Conservation (phyloP, 345 rosid species). For the Melastoma malabathricum region DNA sequence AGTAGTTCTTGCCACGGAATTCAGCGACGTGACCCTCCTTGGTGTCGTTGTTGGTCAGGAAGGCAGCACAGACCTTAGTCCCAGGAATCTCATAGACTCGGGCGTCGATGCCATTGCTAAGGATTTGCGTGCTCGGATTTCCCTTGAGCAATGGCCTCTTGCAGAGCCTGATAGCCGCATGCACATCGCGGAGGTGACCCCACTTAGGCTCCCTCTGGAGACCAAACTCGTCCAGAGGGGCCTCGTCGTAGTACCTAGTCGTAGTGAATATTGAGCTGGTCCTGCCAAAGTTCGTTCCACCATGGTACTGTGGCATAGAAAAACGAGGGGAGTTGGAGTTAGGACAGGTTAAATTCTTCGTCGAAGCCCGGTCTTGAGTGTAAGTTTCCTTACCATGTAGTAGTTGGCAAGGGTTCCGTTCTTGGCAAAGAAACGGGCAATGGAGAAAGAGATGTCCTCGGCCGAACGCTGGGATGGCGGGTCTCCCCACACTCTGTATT, state of each 20-base stretch:
- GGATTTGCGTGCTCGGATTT: constrained; percentile 11
- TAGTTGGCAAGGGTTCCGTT: constrained; percentile 75
- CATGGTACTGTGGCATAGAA: constrained; percentile 51
- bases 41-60: constrained; percentile 28
- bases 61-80: constrained; percentile 55
- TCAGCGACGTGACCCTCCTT: constrained; percentile 3
- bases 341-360: neutral
- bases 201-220: constrained; percentile 62
- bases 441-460: constrained; percentile 68
- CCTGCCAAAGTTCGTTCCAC: constrained; percentile 88
- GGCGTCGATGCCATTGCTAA: constrained; percentile 34
- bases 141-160: constrained; percentile 73
- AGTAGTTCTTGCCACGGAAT: constrained; percentile 16
- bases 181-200: constrained; percentile 76
- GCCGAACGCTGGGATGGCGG: constrained; percentile 74
- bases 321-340: neutral
- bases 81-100: constrained; percentile 41
- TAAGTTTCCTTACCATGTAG: constrained; percentile 51
- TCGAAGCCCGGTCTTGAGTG: neutral
- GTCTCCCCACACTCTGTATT: constrained; percentile 62
- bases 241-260: constrained; percentile 91
- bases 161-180: constrained; percentile 51
- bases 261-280: constrained; percentile 65
- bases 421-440: constrained; percentile 74
- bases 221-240: constrained; percentile 94